A percentile compares a stretch with the other conserved stretches of the same genome.
Evolutionary conservation across 1,284 basidiomycete species (phyloP).

Genomic region (Heterobasidion occidentale): DNA sequence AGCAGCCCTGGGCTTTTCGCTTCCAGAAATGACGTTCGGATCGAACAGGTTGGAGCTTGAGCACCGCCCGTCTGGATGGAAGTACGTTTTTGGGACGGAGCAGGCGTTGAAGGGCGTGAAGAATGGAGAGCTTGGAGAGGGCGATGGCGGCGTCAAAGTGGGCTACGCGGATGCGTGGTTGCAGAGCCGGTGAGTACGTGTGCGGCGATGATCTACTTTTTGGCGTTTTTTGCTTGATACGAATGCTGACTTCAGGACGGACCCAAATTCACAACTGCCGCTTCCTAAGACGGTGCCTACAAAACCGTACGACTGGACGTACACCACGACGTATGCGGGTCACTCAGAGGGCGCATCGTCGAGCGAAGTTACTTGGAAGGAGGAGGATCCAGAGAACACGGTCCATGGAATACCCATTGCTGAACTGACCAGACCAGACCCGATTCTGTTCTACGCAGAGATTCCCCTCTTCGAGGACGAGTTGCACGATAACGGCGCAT

Average conservation of each 20-base stretch:
- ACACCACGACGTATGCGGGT: constrained; percentile 84
- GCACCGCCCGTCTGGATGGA: constrained; percentile 55
- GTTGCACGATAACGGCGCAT: constrained; percentile 89
- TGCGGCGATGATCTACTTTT: background rate
- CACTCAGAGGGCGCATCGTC: constrained; percentile 27
- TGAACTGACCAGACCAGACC: constrained; percentile 83
- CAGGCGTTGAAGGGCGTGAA: constrained; percentile 72
- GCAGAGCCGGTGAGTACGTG: constrained; percentile 60
- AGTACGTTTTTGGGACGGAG: constrained; percentile 61
- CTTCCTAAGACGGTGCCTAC: constrained; percentile 70
- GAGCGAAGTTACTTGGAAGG: constrained; percentile 30
- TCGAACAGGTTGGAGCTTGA: constrained; percentile 70
- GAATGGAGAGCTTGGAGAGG: constrained; percentile 65
- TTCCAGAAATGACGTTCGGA: constrained; percentile 98
- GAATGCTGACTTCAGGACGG: constrained; percentile 38
- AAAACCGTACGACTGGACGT: constrained; percentile 98
- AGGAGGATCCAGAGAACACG: constrained; percentile 44
- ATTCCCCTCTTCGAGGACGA: constrained; percentile 92
- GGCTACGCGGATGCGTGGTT: constrained; percentile 94
- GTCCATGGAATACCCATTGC: constrained; percentile 70
- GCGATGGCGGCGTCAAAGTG: constrained; percentile 89
- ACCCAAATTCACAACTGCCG: constrained; percentile 52
- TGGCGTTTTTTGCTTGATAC: background rate
- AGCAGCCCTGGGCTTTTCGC: constrained; percentile 58
- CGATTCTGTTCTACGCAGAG: constrained; percentile 92